Evolutionary conservation across 129 eudicot genomes (phyloP).

Genomic region (Pseudognaphalium luteoalbum): DNA sequence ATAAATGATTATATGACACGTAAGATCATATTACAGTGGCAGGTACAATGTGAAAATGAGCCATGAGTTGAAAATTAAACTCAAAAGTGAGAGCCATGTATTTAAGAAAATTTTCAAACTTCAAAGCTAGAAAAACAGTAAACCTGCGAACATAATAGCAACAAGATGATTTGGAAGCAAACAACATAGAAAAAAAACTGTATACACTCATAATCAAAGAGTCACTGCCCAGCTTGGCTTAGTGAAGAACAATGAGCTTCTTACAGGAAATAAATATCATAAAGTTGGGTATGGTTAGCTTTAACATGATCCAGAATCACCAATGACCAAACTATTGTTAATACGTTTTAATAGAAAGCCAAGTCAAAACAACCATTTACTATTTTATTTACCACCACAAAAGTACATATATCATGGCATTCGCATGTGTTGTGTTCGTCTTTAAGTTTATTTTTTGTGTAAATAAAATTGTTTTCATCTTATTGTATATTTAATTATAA

Average conservation of each 20-base stretch:
- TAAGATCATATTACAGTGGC: too few relatives aligned
- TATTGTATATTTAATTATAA: not conserved
- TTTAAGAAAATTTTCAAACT: too few relatives aligned
- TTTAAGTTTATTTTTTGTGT: not conserved
- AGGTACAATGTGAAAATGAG: too few relatives aligned
- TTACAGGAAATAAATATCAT: not conserved
- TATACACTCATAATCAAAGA: too few relatives aligned
- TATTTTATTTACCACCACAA: not conserved
- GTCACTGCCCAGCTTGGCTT: not conserved
- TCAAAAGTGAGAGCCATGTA: too few relatives aligned
- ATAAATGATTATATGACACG: not conserved
- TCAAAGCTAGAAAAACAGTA: too few relatives aligned
- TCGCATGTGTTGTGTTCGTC: not conserved
- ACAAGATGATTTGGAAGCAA: not conserved
- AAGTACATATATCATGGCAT: not conserved
- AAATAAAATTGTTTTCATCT: not conserved
- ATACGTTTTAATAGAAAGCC: not conserved
- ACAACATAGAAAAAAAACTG: too few relatives aligned
- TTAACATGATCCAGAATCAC: not conserved
- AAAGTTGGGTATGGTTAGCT: not conserved
- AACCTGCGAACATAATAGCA: not conserved
- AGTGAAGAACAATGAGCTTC: too few relatives aligned
- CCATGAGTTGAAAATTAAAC: too few relatives aligned
- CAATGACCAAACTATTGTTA: not conserved
- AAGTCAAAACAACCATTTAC: not conserved